Evolutionary conservation across 2,329 filamentous ascomycete species (phyloP).

Genomic region (Sarocladium strictum): DNA sequence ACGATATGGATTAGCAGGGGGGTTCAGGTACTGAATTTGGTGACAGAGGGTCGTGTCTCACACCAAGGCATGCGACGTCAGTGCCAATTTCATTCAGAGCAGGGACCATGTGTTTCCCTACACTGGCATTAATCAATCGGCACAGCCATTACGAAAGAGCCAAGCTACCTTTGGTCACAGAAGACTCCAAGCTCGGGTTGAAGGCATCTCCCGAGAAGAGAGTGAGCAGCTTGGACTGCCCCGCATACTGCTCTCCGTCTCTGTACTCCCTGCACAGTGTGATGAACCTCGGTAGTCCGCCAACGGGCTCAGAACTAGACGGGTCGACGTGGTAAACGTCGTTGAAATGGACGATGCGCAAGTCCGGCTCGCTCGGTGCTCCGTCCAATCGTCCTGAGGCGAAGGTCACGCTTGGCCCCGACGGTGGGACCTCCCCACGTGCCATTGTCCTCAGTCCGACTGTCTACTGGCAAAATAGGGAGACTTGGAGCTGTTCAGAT

Average conservation of each 20-base stretch:
- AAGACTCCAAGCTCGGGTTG: constrained; percentile 84
- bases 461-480: no score
- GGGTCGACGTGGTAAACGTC: constrained; percentile 87
- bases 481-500: no score
- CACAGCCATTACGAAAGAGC: background rate
- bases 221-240: constrained; percentile 62
- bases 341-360: constrained; percentile 86
- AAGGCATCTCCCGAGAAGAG: constrained; percentile 91
- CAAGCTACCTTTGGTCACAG: constrained; percentile 70
- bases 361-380: constrained; percentile 45
- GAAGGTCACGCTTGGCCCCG: constrained; percentile 12
- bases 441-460: background rate
- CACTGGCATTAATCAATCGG: background rate
- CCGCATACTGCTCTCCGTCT: constrained; percentile 50
- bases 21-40: background rate
- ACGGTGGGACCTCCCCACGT: background rate
- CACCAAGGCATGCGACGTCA: constrained; percentile 74
- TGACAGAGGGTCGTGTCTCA: constrained; percentile 23
- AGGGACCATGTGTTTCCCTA: constrained; percentile 79
- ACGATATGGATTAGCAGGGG: constrained; percentile 11
- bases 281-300: constrained; percentile 76
- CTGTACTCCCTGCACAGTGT: constrained; percentile 72
- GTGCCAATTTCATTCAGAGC: constrained; percentile 74
- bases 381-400: constrained; percentile 14
- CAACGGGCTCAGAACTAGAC: constrained; percentile 72